These are phyloP conservation scores for Mychonastes homosphaera DNA, from an alignment of 139 green algal genomes.

Conservation along the genomic window DNA sequence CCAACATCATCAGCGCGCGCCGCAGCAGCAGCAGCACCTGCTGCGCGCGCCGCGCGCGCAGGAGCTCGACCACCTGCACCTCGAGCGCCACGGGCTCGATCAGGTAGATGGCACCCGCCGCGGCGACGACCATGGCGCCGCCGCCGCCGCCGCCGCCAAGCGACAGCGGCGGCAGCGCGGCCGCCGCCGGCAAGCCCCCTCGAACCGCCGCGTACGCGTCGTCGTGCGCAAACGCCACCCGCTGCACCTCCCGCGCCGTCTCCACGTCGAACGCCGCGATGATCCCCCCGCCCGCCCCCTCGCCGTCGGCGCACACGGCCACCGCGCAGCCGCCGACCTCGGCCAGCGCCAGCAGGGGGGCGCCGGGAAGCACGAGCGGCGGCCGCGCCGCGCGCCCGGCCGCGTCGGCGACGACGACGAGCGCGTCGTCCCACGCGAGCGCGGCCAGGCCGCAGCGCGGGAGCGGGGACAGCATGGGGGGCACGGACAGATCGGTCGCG, in stretches of 20 bases:
- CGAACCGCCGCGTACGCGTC: slow-evolving; percentile 21
- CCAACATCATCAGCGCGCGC: too few species aligned
- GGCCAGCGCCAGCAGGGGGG: slow-evolving; percentile 11
- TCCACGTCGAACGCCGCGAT: not conserved
- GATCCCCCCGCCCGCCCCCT: slow-evolving; percentile 5
- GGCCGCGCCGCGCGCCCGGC: not conserved
- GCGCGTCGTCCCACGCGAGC: not conserved
- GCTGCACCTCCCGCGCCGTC: slow-evolving; percentile 7
- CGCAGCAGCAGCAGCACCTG: slow-evolving; percentile 35
- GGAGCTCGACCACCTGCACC: slow-evolving; percentile 30
- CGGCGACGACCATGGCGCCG: slow-evolving; percentile 19
- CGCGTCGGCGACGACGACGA: not conserved
- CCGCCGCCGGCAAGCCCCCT: not conserved
- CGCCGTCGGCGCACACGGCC: slow-evolving; percentile 5
- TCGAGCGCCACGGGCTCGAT: slow-evolving; percentile 37
- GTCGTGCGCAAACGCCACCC: slow-evolving; percentile 23
- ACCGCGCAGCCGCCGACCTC: slow-evolving; percentile 9
- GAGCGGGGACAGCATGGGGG: too few species aligned
- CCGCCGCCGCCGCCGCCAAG: slow-evolving; percentile 5
- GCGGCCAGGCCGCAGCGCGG: too few species aligned
- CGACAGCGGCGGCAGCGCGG: not conserved
- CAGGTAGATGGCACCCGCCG: slow-evolving; percentile 24
- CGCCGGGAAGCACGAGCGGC: slow-evolving; percentile 14
- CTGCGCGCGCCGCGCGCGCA: slow-evolving; percentile 7
- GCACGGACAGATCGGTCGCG: too few species aligned